phyloP scores from a whole-genome alignment of 139 green algal species.

The Eudorina sp. region DNA sequence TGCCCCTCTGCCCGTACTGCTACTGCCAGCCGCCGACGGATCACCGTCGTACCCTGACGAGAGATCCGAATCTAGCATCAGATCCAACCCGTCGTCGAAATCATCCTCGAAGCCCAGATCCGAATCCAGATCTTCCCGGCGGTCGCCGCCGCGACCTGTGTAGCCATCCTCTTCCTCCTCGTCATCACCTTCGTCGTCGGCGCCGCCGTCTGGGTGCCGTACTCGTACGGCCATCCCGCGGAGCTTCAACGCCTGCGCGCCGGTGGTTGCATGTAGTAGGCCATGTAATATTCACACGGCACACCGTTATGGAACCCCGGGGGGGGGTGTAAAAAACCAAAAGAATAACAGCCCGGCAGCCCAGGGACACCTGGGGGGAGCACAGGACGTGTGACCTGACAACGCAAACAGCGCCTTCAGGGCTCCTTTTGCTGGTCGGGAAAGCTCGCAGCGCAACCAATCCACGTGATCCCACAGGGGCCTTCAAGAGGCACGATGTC shows the following conservation, averaged over 20 bases:
- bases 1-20: not conserved
- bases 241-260: conserved; percentile 6
- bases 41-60: not conserved
- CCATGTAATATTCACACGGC: too few relatives aligned
- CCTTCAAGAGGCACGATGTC: too few relatives aligned
- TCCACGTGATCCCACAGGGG: too few relatives aligned
- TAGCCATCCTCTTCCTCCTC: not conserved
- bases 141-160: not conserved
- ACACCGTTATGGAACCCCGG: too few relatives aligned
- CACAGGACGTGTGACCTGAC: too few relatives aligned
- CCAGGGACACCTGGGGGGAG: too few relatives aligned
- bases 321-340: too few relatives aligned
- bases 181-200: not conserved
- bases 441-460: too few relatives aligned
- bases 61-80: not conserved
- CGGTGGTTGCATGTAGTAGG: too few relatives aligned
- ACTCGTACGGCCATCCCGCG: conserved; percentile 9
- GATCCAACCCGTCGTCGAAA: conserved; percentile 12
- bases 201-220: not conserved
- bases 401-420: too few relatives aligned
- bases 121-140: not conserved
- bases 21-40: not conserved
- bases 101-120: not conserved
- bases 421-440: too few relatives aligned
- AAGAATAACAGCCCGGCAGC: too few relatives aligned